Conservation (phyloP, 2,329 filamentous ascomycete genomes). For the Bimuria novae-zelandiae region DNA sequence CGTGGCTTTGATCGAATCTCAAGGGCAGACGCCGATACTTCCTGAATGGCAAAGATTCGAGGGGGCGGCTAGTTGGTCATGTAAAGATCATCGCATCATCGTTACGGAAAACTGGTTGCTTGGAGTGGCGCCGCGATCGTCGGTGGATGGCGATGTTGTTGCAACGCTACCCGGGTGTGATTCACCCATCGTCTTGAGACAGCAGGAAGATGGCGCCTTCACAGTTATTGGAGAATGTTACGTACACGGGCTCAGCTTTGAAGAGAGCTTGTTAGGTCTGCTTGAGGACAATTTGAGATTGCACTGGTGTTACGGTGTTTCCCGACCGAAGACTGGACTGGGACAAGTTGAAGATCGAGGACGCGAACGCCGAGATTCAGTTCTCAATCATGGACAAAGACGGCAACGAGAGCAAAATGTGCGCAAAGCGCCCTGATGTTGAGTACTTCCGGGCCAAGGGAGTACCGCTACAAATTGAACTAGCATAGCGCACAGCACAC, state of each 20-base stretch:
- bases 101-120: neutral
- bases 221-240: conserved; percentile 5
- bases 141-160: conserved; percentile 2
- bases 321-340: neutral
- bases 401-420: neutral
- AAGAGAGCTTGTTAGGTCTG: neutral
- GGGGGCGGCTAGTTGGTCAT: neutral
- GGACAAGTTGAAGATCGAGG: neutral
- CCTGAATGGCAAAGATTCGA: neutral
- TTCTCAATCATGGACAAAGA: neutral
- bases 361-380: neutral
- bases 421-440: neutral
- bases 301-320: neutral
- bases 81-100: neutral
- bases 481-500: neutral
- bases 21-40: neutral
- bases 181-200: neutral
- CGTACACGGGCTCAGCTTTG: conserved; percentile 4
- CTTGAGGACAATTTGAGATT: neutral
- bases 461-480: neutral
- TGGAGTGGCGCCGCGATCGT: neutral
- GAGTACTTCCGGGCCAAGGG: neutral
- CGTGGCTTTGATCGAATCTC: neutral
- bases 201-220: neutral
- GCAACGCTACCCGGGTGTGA: neutral